Evolutionary conservation across 306 rosid genomes (phyloP).

Genomic region (Quercus glauca): DNA sequence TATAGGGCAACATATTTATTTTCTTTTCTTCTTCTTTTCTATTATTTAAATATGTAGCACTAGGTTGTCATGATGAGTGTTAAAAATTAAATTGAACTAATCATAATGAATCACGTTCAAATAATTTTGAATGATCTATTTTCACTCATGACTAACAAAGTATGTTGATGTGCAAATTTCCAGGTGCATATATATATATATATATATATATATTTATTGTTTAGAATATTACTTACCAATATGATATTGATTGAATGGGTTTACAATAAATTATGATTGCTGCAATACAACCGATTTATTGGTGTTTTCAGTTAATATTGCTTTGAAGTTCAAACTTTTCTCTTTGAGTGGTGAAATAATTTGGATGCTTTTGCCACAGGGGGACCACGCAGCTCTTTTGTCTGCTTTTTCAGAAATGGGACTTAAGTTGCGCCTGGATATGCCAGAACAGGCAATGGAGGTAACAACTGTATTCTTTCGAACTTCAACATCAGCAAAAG

Average conservation of each 20-base stretch:
- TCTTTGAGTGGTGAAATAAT: conserved; percentile 4
- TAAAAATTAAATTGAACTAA: background rate
- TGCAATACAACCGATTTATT: background rate
- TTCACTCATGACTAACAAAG: background rate
- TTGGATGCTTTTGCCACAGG: conserved; percentile 50
- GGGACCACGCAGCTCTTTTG: conserved; percentile 91
- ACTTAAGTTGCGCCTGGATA: conserved; percentile 82
- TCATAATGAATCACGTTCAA: background rate
- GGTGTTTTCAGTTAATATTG: background rate
- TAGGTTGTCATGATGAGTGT: background rate
- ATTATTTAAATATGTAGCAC: background rate
- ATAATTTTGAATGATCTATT: background rate
- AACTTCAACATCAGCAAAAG: conserved; percentile 70
- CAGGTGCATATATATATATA: background rate
- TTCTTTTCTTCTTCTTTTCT: background rate
- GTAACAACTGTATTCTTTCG: conserved; percentile 78
- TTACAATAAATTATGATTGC: background rate
- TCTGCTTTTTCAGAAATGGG: conserved; percentile 99
- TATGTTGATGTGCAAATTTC: background rate
- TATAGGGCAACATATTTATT: background rate
- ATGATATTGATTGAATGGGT: background rate
- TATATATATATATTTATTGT: too few species aligned
- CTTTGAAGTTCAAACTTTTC: conserved; percentile 2
- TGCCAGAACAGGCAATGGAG: conserved; percentile 97
- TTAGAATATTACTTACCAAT: background rate